These are phyloP conservation scores for Nitzschia putrida DNA, from an alignment of 108 stramenopile species.

Conservation along the genomic window DNA sequence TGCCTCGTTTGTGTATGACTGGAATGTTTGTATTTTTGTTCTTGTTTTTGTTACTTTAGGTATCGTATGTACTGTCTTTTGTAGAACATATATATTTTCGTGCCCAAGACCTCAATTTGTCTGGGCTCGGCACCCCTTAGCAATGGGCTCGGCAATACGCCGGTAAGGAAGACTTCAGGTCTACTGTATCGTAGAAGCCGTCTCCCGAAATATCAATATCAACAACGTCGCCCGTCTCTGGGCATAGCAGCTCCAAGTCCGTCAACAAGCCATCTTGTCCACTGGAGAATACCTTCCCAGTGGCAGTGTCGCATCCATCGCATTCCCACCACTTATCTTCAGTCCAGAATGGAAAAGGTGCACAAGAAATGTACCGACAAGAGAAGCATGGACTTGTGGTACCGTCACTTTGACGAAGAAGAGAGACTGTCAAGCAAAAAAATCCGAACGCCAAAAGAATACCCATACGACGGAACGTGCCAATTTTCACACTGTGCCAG, in stretches of 20 bases:
- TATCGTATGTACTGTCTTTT: too few species aligned
- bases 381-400: slow-evolving; percentile 52
- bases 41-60: too few species aligned
- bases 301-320: slow-evolving; percentile 72
- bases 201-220: slow-evolving; percentile 54
- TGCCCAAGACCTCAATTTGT: too few species aligned
- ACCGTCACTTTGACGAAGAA: slow-evolving; percentile 62
- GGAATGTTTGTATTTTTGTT: too few species aligned
- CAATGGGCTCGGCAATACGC: slow-evolving; percentile 60
- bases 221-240: slow-evolving; percentile 57
- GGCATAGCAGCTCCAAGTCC: slow-evolving; percentile 44
- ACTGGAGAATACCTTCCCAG: slow-evolving; percentile 32
- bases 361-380: slow-evolving; percentile 74
- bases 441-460: slow-evolving; percentile 53
- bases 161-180: slow-evolving; percentile 54
- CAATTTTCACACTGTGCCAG: slow-evolving; percentile 38
- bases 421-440: slow-evolving; percentile 49
- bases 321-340: slow-evolving; percentile 83
- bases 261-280: slow-evolving; percentile 21
- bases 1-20: too few species aligned
- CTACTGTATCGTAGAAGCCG: slow-evolving; percentile 49
- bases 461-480: slow-evolving; percentile 53
- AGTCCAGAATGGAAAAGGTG: slow-evolving; percentile 72
- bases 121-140: background rate
- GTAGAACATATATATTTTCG: too few species aligned